These are phyloP conservation scores for Abrus precatorius DNA, from an alignment of 306 rosid genomes.

Conservation along the genomic window DNA sequence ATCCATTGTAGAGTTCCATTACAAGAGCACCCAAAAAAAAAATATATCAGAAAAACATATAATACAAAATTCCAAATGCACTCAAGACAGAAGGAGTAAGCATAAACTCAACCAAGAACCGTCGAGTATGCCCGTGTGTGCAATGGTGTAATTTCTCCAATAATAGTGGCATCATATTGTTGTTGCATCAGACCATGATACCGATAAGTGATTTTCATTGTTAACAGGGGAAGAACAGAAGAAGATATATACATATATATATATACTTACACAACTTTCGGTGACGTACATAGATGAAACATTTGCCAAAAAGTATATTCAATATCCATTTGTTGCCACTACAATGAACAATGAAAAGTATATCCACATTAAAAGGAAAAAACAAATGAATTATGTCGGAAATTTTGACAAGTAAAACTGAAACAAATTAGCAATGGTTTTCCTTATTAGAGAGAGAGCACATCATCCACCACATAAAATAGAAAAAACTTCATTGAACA, in stretches of 20 bases:
- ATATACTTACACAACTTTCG: conserved; percentile 94
- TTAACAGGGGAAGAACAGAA: conserved; percentile 21
- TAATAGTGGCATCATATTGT: conserved; percentile 6
- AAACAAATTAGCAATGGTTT: neutral
- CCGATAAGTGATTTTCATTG: neutral
- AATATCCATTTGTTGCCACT: conserved; percentile 99
- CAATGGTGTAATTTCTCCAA: neutral
- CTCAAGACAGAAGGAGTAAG: conserved; percentile 12
- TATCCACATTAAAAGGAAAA: neutral
- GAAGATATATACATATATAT: neutral
- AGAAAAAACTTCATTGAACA: conserved; percentile 7
- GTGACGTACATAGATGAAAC: conserved; percentile 96
- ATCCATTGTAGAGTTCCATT: conserved; percentile 62
- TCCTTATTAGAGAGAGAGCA: neutral
- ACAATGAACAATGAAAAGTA: conserved; percentile 45
- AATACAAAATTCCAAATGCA: conserved; percentile 27
- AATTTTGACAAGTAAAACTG: conserved; percentile 19
- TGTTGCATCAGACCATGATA: conserved; percentile 31
- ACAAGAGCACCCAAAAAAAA: conserved; percentile 50
- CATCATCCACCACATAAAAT: neutral
- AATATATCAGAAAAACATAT: conserved; percentile 43
- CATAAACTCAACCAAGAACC: conserved; percentile 14
- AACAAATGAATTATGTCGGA: neutral
- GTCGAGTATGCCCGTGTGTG: neutral
- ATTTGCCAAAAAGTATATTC: conserved; percentile 99